Conservation (phyloP, 139 green algal species). For the Coelastrella sp. region DNA sequence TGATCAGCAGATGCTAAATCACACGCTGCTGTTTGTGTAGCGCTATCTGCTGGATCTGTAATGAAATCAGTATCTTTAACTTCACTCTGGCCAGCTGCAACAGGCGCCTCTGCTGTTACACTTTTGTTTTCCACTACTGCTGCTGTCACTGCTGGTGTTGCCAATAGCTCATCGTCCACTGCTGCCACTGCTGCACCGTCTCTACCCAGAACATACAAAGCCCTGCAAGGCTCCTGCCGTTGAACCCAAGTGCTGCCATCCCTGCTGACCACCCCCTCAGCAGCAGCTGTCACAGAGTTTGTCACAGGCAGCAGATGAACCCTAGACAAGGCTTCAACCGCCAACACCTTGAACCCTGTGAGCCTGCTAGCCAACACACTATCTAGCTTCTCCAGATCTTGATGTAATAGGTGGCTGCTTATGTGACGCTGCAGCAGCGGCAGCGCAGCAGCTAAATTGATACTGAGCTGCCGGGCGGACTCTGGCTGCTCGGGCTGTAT, state of each 20-base stretch:
- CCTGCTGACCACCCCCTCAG: background rate
- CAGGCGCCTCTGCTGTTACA: too few species aligned
- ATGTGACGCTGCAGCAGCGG: conserved; percentile 9
- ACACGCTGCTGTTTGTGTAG: too few species aligned
- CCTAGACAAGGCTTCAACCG: background rate
- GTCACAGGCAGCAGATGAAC: conserved; percentile 6
- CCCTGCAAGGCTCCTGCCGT: background rate
- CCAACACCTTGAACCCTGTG: background rate
- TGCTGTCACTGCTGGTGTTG: background rate
- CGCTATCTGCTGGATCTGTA: too few species aligned
- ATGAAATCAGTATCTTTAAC: too few species aligned
- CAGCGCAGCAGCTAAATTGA: background rate
- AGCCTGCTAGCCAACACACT: background rate
- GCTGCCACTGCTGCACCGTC: background rate
- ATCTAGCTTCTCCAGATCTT: background rate
- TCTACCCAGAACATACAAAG: background rate
- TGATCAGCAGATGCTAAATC: background rate
- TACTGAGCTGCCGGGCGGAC: background rate
- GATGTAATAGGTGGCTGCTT: too few species aligned
- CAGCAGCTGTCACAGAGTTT: background rate
- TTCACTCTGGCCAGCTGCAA: too few species aligned
- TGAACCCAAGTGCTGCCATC: background rate
- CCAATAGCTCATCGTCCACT: background rate
- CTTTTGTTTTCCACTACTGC: too few species aligned
- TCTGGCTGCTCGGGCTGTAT: background rate